Base-by-base conservation (phyloP, 345 rosid genomes). In the Camelina hispida region DNA sequence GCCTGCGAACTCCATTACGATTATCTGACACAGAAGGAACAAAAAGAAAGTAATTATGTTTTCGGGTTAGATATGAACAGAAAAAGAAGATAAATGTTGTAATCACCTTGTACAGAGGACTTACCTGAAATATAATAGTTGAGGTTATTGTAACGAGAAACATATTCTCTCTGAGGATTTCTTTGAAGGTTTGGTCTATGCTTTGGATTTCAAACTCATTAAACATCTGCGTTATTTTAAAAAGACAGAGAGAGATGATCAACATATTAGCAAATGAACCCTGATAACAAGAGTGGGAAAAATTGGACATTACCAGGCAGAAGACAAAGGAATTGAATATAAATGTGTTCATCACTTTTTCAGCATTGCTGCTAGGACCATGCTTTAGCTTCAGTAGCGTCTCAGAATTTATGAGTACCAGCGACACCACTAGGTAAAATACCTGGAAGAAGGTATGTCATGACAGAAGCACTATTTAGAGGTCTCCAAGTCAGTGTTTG, bases 171-270 rank as follows among this genome's bases (percentile, higher is more conserved):
- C 77, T 85, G 14, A 88, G 79, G 60, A 89, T 80, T 68, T 93
- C 96, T 5, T 38, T 67, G 18, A 89, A 85, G 30, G 86, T 51
- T 79, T 86, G 85, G 12, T 88, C 96, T 6, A 85, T 88, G 71
- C 81, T 93, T 52, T 89, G 77, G 73, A 93, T 87, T 79, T 93
- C 90, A 77, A 93, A 88, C 86, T 89, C 98, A 17, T 82, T 81
- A 50, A 84, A 88, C 20, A 85, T 77, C 98, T 91, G 86, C 42
- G 55, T 3, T 48, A 32, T 35, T 30, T n/a, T n/a, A 35, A 15
- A 52, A 51, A 6, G 30, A 62, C 10, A 35, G 7, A 61, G 47
- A 28, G 30, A 47, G 40, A 38, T 52, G 15, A 60, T 60, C 68
- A 72, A 25, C 75, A 46, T 35, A 48, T 60, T 34, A 9, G 38